Evolutionary conservation across 176 grass and related monocot species (phyloP).

Genomic region (Saccharum officinarum): DNA sequence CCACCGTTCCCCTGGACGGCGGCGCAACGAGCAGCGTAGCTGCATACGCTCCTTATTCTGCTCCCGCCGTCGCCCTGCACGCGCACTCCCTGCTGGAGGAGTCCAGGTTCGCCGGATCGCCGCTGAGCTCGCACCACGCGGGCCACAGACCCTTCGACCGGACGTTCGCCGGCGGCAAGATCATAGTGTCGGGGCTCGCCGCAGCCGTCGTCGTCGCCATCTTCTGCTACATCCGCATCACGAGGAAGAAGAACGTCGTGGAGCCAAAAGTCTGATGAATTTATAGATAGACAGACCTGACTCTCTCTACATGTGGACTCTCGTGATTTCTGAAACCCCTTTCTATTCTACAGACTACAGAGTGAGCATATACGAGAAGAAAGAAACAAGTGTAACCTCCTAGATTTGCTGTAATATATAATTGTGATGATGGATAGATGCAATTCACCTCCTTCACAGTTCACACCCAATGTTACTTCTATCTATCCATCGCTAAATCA

Average conservation of each 20-base stretch:
- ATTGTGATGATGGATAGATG: conserved; percentile 9
- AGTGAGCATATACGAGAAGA: background rate
- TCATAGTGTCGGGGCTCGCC: conserved; percentile 64
- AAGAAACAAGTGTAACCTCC: no score
- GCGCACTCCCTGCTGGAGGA: conserved; percentile 46
- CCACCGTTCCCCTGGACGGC: background rate
- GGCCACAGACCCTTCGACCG: conserved; percentile 65
- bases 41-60: conserved; percentile 13
- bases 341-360: background rate
- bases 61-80: background rate
- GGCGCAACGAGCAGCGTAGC: background rate
- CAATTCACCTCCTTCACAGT: background rate
- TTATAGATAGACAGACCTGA: background rate
- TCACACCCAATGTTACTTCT: no score
- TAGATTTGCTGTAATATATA: no score
- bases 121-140: conserved; percentile 27
- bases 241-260: conserved; percentile 48
- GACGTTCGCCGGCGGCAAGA: conserved; percentile 63
- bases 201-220: conserved; percentile 57
- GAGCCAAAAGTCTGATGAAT: conserved; percentile 47
- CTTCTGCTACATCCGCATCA: conserved; percentile 89
- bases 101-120: conserved; percentile 45
- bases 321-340: background rate
- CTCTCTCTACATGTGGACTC: no score
- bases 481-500: no score